Evolutionary conservation across 371 early-diverging fungal genomes (phyloP), one percentile per base, ranked within the genome.

Genomic region (Mortierella sp.): DNA sequence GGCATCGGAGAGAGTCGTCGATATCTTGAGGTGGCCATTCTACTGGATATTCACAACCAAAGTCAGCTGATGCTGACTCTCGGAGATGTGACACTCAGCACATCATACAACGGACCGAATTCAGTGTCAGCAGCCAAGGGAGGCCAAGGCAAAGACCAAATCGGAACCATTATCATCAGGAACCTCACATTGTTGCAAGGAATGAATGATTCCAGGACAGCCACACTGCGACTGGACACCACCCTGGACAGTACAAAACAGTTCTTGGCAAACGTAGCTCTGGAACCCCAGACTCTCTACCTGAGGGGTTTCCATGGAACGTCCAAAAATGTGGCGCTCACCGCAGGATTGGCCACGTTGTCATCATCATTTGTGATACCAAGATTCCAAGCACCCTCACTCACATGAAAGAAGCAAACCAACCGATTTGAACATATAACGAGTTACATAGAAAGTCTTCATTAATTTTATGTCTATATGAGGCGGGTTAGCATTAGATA

Each of bases 261-360:
- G n/a, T 51, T 69, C 27, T 39, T 63, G 49, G 47, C 24, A 17
- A 41, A 41, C 0, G 39, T 53, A 2, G 69, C 47, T 16, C 13
- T 25, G 24, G 48, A 39, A 34, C 37, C 28, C 2, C 57, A 27
- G 39, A 47, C 14, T 13, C 65, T 48, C n/a, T 49, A 10, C 27
- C 19, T 60, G 61, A 37, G n/a, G 49, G 72, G 80, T 2, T 78
- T 63, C 7, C 68, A 37, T 0, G 70, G 61, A 27, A 71, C 73
- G 19, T 72, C 66, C 37, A 72, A 64, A 56, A 79, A 64, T 43
- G 80, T 51, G 22, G 64, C 78, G 31, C 27, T 79, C 27, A 29
- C 74, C 44, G 43, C 55, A 49, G 53, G 80, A 48, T 48, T 65
- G 65, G 27, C 25, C 34, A 19, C 68, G 46, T 64, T 80, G 67